These are phyloP conservation scores for Botrytis byssoidea DNA, from an alignment of 2,329 filamentous ascomycete species.

Conservation along the genomic window DNA sequence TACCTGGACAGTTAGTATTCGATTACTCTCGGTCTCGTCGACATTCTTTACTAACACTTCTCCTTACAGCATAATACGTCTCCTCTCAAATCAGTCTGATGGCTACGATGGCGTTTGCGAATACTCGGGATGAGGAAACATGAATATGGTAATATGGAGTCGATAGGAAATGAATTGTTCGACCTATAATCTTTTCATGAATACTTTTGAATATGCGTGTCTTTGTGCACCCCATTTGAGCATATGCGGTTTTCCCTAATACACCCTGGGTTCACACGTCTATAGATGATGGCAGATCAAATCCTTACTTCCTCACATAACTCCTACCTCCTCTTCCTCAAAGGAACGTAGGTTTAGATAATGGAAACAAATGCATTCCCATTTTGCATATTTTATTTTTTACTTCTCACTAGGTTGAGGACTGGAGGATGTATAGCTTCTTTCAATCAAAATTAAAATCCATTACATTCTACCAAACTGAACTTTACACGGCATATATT, in stretches of 20 bases:
- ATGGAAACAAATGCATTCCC: conserved; percentile 19
- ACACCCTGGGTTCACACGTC: conserved; percentile 38
- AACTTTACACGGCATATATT: neutral
- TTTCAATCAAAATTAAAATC: neutral
- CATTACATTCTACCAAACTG: neutral
- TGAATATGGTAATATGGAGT: neutral
- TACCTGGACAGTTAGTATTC: conserved; percentile 59
- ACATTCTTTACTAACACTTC: conserved; percentile 9
- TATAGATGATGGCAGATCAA: conserved; percentile 41
- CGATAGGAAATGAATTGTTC: conserved; percentile 18
- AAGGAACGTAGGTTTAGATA: conserved; percentile 32
- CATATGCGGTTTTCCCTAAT: conserved; percentile 40
- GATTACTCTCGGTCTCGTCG: neutral
- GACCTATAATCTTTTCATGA: conserved; percentile 14
- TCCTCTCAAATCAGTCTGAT: neutral
- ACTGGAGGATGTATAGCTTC: neutral
- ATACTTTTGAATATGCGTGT: conserved; percentile 8
- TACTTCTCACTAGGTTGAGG: conserved; percentile 4
- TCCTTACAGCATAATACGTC: neutral
- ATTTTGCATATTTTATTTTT: neutral
- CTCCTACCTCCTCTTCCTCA: conserved; percentile 26
- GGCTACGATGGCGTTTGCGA: neutral
- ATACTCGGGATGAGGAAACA: neutral
- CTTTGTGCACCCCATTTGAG: conserved; percentile 36
- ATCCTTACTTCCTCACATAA: conserved; percentile 31